Percentiles rank a stretch among this genome's conserved stretches.
Evolutionary conservation across 2,329 filamentous ascomycete species (phyloP).

Genomic region (Fusarium heterosporum): DNA sequence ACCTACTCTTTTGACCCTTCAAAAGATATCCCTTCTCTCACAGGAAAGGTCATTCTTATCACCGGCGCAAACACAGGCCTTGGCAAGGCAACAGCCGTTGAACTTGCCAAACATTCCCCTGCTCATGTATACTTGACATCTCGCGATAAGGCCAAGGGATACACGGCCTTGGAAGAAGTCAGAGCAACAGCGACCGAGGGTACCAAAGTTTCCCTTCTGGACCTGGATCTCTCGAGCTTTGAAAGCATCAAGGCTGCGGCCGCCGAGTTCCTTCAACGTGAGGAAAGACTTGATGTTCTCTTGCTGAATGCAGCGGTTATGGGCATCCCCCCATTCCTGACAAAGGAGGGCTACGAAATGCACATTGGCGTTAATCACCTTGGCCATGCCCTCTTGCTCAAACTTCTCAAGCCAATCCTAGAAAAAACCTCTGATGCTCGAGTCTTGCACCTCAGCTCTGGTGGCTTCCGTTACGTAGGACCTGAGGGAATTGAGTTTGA

Average conservation of each 20-base stretch:
- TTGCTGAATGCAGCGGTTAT: slow-evolving; percentile 13
- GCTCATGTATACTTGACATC: not conserved
- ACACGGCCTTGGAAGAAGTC: fast-evolving
- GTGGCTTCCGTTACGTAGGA: not conserved
- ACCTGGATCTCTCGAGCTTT: not conserved
- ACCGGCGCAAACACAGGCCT: slow-evolving; percentile 4
- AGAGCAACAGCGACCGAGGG: fast-evolving
- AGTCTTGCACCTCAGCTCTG: not conserved
- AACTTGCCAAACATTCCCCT: slow-evolving; percentile 4
- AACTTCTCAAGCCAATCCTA: fast-evolving
- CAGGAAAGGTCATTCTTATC: not conserved
- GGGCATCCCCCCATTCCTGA: slow-evolving; percentile 2
- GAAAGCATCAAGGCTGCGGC: not conserved
- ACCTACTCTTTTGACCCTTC: not conserved
- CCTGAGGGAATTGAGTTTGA: not conserved
- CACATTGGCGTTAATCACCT: slow-evolving; percentile 18
- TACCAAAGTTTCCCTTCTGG: fast-evolving
- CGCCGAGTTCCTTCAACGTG: fast-evolving
- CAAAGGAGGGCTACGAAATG: slow-evolving; percentile 11
- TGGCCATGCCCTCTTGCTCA: not conserved
- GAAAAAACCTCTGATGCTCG: not conserved
- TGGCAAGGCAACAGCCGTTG: slow-evolving; percentile 5
- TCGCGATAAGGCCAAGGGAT: not conserved
- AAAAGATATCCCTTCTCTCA: not conserved
- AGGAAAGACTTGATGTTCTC: not conserved